Conservation (phyloP, 495 filamentous ascomycete genomes). For the Pyrenopolyporus hunteri region DNA sequence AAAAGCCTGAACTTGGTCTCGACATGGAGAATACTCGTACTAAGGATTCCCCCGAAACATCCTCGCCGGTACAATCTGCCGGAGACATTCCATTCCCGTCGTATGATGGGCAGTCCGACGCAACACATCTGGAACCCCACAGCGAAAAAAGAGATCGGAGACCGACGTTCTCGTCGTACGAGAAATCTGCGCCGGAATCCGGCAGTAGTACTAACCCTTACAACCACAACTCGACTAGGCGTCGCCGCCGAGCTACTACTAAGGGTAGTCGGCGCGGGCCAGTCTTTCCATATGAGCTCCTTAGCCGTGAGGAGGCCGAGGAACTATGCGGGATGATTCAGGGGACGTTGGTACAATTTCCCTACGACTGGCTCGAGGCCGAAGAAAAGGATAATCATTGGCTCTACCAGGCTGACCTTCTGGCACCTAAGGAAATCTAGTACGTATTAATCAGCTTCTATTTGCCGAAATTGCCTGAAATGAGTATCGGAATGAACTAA, state of each 20-base stretch:
- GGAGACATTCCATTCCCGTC: slow-evolving; percentile 42
- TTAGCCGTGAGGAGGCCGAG: slow-evolving; percentile 76
- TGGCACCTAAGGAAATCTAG: slow-evolving; percentile 98
- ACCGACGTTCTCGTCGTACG: slow-evolving; percentile 52
- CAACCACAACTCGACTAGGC: slow-evolving; percentile 47
- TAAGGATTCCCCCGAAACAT: slow-evolving; percentile 30
- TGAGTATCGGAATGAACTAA: slow-evolving; percentile 8
- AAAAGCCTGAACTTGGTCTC: slow-evolving; percentile 9
- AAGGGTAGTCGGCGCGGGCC: slow-evolving; percentile 70
- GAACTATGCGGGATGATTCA: slow-evolving; percentile 82
- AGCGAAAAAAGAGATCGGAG: slow-evolving; percentile 48
- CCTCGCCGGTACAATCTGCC: slow-evolving; percentile 36
- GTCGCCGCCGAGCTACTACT: slow-evolving; percentile 76
- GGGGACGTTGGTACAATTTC: slow-evolving; percentile 88
- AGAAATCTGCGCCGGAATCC: slow-evolving; percentile 46
- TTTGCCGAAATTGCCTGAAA: neutral
- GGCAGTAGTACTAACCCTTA: slow-evolving; percentile 34
- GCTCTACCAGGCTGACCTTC: slow-evolving; percentile 94
- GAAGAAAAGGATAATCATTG: slow-evolving; percentile 95
- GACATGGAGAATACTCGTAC: slow-evolving; percentile 32
- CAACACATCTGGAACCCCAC: slow-evolving; percentile 30
- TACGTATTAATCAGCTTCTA: slow-evolving; percentile 57
- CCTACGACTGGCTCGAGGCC: slow-evolving; percentile 90
- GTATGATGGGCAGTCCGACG: slow-evolving; percentile 34
- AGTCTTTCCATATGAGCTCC: slow-evolving; percentile 73